Evolutionary conservation across 352 stramenopile species (phyloP), one percentile per base, ranked within the genome.

Genomic region (Halophytophthora polymorphica): DNA sequence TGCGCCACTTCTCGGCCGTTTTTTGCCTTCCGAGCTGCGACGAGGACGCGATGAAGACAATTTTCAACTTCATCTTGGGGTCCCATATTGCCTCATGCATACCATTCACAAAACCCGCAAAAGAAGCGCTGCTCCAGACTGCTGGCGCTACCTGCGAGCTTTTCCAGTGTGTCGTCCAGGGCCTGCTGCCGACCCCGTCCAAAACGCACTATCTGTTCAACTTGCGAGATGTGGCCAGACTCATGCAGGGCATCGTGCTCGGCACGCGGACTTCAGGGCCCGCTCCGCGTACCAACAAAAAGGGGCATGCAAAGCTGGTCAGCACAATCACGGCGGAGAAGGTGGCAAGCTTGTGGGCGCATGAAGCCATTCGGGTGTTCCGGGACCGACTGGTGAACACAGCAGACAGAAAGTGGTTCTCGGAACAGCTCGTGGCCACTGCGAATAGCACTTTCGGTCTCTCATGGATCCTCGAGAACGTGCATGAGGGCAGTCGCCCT

Each of bases 331-430:
- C 61, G 3, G 35, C 56, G 1, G 80, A 88, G n/a, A 71, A 66
- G 0, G 66, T 97, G 3, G 47, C 69, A 0, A 75, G 69, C 18
- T 66, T 98, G 5, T 98, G 92, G 87, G 74, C 87, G 18, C 90
- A 98, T 48, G 93, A 98, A 54, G 80, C 63, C 28, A 78, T 91
- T 51, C 71, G 93, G 2, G 91, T 98, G 2, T 98, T 98, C 47
- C 87, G 94, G 15, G 93, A 98, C 55, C 89, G 93, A 7, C 57
- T 98, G 2, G 83, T 93, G 33, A 88, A 89, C 14, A 69, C 67
- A 3, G 51, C 48, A 2, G 93, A 98, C 47, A 86, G 95, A 53
- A 45, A 58, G 21, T 97, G 88, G 84, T 88, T 98, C 50, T 89
- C 86, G 0, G 70, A 93, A 19, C 70, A 93, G 23, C 69, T 96